These are phyloP conservation scores for Maudiozyma pseudohumilis DNA, from an alignment of 805 yeast species.

Conservation along the genomic window DNA sequence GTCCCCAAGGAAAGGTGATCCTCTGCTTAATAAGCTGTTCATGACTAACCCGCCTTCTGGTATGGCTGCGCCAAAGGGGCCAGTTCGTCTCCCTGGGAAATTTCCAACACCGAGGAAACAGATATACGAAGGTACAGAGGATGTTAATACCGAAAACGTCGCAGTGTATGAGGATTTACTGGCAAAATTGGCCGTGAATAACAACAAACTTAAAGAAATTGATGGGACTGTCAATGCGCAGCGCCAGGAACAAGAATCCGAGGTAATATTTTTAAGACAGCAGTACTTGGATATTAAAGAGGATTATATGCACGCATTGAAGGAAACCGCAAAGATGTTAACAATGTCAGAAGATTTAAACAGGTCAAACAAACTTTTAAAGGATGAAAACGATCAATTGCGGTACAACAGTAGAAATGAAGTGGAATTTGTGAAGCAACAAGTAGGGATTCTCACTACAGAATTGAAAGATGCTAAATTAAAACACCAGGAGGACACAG, in stretches of 20 bases:
- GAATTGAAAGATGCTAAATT: background rate
- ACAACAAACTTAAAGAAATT: slow-evolving; percentile 4
- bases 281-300: slow-evolving; percentile 22
- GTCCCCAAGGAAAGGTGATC: slow-evolving; percentile 16
- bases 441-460: background rate
- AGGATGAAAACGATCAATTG: background rate
- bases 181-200: slow-evolving; percentile 20
- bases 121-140: background rate
- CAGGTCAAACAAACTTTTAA: slow-evolving; percentile 9
- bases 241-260: slow-evolving; percentile 4
- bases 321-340: slow-evolving; percentile 3
- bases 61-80: background rate
- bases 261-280: slow-evolving; percentile 12
- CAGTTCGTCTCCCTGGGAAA: slow-evolving; percentile 20
- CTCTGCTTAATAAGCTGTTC: slow-evolving; percentile 19
- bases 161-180: slow-evolving; percentile 13
- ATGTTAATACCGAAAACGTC: background rate
- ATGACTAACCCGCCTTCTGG: background rate
- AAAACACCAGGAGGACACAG: slow-evolving; percentile 3
- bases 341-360: slow-evolving; percentile 3
- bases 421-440: background rate
- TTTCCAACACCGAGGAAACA: slow-evolving; percentile 23
- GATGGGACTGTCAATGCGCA: slow-evolving; percentile 9
- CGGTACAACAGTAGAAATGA: background rate
- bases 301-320: slow-evolving; percentile 4